phyloP scores from a whole-genome alignment of 495 filamentous ascomycete genomes.

The Friedmanniomyces endolithicus region DNA sequence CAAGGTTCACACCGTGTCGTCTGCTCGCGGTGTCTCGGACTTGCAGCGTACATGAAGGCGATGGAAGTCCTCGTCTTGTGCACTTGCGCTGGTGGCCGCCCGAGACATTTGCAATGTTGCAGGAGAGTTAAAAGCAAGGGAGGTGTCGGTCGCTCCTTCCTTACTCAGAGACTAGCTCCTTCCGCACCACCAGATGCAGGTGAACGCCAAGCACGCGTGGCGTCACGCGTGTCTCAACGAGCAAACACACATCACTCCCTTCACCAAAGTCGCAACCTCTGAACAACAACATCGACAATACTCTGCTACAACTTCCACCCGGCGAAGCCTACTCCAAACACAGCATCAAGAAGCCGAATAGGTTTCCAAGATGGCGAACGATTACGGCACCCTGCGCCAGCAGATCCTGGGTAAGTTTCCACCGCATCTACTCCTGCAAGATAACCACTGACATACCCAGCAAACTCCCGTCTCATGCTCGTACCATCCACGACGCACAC shows the following conservation, averaged over 20 bases:
- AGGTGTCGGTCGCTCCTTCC: background rate
- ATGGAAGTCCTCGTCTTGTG: no score
- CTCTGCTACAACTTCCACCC: background rate
- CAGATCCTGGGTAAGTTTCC: conserved; percentile 7
- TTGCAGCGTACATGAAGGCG: no score
- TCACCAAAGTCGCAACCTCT: background rate
- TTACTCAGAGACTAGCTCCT: no score
- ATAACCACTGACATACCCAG: background rate
- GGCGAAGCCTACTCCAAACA: background rate
- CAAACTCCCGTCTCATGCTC: conserved; percentile 8
- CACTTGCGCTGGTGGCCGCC: no score
- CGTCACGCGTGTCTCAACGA: no score
- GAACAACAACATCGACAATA: background rate
- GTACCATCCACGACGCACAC: background rate
- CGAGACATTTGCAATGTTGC: no score
- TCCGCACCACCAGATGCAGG: background rate
- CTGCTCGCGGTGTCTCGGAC: no score
- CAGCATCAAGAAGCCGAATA: background rate
- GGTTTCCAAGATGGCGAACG: background rate
- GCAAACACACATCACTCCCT: background rate
- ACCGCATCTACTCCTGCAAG: background rate
- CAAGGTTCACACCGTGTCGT: no score
- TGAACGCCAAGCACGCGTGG: no score
- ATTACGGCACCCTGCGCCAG: background rate
- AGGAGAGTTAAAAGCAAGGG: no score